Conservation (phyloP, 352 stramenopile species). For the Globisporangium polare region DNA sequence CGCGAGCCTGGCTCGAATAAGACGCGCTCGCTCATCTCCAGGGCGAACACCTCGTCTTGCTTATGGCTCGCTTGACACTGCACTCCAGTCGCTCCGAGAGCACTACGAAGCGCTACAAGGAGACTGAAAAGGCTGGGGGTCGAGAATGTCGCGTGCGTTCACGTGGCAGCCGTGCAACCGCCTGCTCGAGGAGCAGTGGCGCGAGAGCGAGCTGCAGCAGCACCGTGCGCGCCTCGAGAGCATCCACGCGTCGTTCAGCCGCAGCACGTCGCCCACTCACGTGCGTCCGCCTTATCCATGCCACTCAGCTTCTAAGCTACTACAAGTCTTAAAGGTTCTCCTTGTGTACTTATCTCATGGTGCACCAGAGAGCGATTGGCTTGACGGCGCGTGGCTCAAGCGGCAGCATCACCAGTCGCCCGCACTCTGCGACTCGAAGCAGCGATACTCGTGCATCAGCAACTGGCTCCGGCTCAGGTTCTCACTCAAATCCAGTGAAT, state of each 20-base stretch:
- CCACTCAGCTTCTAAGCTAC: too few species aligned
- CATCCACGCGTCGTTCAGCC: slow-evolving; percentile 22
- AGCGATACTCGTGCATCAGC: neutral
- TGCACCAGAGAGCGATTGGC: too few species aligned
- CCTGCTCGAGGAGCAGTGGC: slow-evolving; percentile 39
- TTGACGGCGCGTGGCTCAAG: neutral
- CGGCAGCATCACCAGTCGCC: neutral
- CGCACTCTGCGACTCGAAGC: neutral
- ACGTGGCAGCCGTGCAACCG: slow-evolving; percentile 45
- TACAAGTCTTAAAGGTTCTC: too few species aligned
- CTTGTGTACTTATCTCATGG: too few species aligned
- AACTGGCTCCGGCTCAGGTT: neutral
- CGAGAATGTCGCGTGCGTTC: neutral
- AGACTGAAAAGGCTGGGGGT: neutral
- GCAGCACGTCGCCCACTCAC: neutral
- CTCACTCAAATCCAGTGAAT: slow-evolving; percentile 10
- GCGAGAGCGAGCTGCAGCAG: slow-evolving; percentile 28
- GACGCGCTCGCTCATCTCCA: too few species aligned
- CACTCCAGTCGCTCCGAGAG: too few species aligned
- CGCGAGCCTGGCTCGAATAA: too few species aligned
- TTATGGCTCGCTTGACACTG: neutral
- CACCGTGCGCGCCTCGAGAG: slow-evolving; percentile 47
- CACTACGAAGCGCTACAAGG: neutral
- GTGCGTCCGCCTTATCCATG: too few species aligned
- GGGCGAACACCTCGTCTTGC: too few species aligned